Evolutionary conservation across 1,284 basidiomycete species (phyloP).

Genomic region (Cutaneotrichosporon sp.): DNA sequence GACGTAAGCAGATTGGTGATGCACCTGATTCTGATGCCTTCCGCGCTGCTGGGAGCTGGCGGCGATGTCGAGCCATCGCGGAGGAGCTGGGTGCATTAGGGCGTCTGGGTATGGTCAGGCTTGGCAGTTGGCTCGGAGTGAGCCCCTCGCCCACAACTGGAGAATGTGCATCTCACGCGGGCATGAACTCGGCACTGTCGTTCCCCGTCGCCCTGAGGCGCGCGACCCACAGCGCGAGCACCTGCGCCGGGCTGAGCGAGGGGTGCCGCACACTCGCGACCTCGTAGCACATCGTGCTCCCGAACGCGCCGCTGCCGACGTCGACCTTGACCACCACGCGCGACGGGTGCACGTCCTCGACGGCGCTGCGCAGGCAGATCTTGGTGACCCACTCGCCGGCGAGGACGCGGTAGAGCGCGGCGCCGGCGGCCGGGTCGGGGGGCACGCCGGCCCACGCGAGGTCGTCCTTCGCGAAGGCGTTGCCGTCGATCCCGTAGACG

Average conservation of each 20-base stretch:
- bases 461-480: background rate
- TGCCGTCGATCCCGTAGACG: slow-evolving; percentile 1
- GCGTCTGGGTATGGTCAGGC: too few relatives aligned
- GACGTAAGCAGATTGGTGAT: too few relatives aligned
- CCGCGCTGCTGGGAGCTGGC: too few relatives aligned
- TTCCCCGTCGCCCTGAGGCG: background rate
- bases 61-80: too few relatives aligned
- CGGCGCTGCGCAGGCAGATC: background rate
- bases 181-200: background rate
- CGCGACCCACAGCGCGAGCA: background rate
- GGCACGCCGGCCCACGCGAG: background rate
- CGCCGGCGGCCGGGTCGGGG: background rate
- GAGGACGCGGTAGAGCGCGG: background rate
- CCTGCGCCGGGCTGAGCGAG: background rate
- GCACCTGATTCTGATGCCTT: too few relatives aligned
- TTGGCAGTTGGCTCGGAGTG: too few relatives aligned
- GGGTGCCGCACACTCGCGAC: background rate
- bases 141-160: too few relatives aligned
- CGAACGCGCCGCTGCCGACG: background rate
- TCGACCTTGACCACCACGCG: background rate
- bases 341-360: background rate
- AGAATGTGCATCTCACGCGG: background rate
- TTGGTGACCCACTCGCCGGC: slow-evolving; percentile 2
- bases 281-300: slow-evolving; percentile 4
- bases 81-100: too few relatives aligned